phyloP scores from a whole-genome alignment of 1,284 basidiomycete genomes.

The Limonomyces culmigenus region DNA sequence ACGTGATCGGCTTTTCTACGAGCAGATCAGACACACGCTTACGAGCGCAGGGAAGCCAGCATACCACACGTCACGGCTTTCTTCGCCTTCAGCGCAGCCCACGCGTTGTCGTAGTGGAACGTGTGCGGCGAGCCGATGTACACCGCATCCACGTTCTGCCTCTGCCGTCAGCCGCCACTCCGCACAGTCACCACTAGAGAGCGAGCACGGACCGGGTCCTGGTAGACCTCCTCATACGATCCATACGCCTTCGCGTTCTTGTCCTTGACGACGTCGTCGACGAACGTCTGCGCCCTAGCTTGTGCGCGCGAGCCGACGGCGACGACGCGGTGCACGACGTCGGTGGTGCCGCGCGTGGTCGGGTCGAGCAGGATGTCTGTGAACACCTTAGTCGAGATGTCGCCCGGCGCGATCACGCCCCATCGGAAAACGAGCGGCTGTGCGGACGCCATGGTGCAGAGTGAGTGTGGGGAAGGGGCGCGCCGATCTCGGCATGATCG shows the following conservation, averaged over 20 bases:
- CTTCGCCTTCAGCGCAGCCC: slow-evolving; percentile 60
- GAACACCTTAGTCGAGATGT: slow-evolving; percentile 18
- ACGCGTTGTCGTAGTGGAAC: slow-evolving; percentile 65
- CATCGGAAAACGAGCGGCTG: slow-evolving; percentile 26
- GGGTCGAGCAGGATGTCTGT: slow-evolving; percentile 32
- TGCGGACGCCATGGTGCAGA: slow-evolving; percentile 9
- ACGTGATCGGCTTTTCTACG: no score
- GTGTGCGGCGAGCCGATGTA: slow-evolving; percentile 88
- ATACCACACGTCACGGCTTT: no score
- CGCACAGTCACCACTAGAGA: not conserved
- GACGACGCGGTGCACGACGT: slow-evolving; percentile 61
- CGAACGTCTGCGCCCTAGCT: slow-evolving; percentile 58
- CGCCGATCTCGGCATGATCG: no score
- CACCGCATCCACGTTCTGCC: slow-evolving; percentile 62
- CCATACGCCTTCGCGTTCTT: slow-evolving; percentile 52
- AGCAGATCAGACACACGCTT: no score
- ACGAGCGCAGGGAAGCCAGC: no score
- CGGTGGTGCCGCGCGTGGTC: slow-evolving; percentile 44
- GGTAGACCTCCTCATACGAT: slow-evolving; percentile 62
- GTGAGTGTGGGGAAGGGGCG: no score
- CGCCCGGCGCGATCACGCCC: slow-evolving; percentile 39
- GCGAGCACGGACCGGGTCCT: slow-evolving; percentile 20
- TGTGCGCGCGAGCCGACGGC: slow-evolving; percentile 70
- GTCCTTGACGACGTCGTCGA: slow-evolving; percentile 31
- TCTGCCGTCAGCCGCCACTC: not conserved